Base-by-base conservation (phyloP, 148 eudicot species). In the Polygonum aviculare region DNA sequence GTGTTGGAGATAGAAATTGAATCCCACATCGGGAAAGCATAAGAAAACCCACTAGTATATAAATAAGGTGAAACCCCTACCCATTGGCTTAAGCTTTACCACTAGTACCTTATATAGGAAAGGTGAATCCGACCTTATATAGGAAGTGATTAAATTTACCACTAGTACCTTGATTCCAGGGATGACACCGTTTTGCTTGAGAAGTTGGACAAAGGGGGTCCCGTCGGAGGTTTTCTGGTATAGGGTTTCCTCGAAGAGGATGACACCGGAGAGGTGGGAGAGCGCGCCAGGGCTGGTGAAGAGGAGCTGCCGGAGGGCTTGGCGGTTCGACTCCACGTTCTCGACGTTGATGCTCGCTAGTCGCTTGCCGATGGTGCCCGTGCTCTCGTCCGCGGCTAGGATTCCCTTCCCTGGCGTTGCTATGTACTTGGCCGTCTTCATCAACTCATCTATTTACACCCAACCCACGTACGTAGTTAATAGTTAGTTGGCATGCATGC, bases 401-500 rank as follows among this genome's bases (percentile, higher is more conserved):
- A 93, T 93, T 50, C 98, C 98, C 85, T 93, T 93, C 36, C 98
- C 98, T 2, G 96, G 96, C 18, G 94, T 93, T 73, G 96, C 98
- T 50, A 93, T 89, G 91, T 91, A 91, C 86, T 91, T 93, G 82
- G 98, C 98, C 15, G 83, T 93, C 89, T 91, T 89, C 87, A 89
- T 93, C 72, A 93, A 83, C 76, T 93, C 98, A 39, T 93, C 98
- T 89, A 77, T 16, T 3, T 1, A 39, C 3, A 39, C 41, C 41
- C 41, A 39, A 39, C 7, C 7, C 31, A 26, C 31, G 31, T 26
- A 26, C 31, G 31, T 39, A 4, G 41, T 39, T 39, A 4, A 39
- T 39, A 39, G 3, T 39, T 39, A 4, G 7, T 2, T 39, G 7
- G 47, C 9, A 6, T 8, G 59, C 22, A 48, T 39, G 77, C 33